These are phyloP conservation scores for Pythium angustatum DNA, from an alignment of 352 stramenopile species.

Conservation along the genomic window DNA sequence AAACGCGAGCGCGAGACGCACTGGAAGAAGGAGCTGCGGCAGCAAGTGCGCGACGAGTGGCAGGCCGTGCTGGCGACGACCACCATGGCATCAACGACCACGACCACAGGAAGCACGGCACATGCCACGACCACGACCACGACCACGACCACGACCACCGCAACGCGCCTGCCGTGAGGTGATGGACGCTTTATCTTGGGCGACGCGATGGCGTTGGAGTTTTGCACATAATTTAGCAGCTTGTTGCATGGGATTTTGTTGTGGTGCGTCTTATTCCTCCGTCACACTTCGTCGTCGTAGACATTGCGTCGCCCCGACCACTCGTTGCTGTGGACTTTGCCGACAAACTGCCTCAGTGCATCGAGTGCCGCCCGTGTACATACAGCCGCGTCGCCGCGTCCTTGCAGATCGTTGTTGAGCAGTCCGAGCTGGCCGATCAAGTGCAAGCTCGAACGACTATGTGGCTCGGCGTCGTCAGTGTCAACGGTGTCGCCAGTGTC, in stretches of 20 bases:
- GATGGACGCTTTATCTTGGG: too few species aligned
- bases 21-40: conserved; percentile 29
- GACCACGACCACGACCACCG: neutral
- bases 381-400: conserved; percentile 23
- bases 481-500: conserved; percentile 6
- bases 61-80: neutral
- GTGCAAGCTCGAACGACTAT: neutral
- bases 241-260: neutral
- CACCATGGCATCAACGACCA: too few species aligned
- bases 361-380: conserved; percentile 32
- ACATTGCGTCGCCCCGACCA: conserved; percentile 67
- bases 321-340: conserved; percentile 57
- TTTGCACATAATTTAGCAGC: neutral
- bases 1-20: conserved; percentile 26
- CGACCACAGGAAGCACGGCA: neutral
- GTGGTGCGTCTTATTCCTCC: too few species aligned
- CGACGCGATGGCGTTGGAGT: too few species aligned
- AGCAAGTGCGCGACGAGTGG: conserved; percentile 24
- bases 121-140: neutral
- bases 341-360: conserved; percentile 37
- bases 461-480: neutral
- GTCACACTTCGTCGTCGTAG: conserved; percentile 81
- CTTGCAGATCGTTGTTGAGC: conserved; percentile 72
- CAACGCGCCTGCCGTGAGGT: neutral
- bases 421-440: conserved; percentile 58